Evolutionary conservation across 441 rosid genomes (phyloP), one percentile per base, ranked within the genome.

Genomic region (Gossypium lobatum): DNA sequence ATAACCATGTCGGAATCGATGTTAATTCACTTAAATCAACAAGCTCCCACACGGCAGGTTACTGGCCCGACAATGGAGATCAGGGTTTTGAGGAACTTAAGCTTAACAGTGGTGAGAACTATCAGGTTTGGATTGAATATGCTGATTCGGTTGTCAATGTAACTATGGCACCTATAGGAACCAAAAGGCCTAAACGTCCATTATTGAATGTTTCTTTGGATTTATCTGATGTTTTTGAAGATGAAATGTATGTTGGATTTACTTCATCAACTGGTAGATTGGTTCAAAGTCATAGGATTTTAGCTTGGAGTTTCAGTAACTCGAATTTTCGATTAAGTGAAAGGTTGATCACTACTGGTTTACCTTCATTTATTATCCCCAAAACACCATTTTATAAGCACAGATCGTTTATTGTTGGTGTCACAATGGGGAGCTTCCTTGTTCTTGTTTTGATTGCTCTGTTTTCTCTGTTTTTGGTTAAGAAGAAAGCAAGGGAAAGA

Each of bases 61-160:
- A 77, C 54, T 88, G 86, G 89, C 70, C 73, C 21, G 13, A 21
- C 18, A 76, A 31, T 18, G 75, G 71, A 14, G 70, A 59, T 52
- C 53, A 50, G 18, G 75, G 72, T 1, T 85, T 89, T 73, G 63
- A 82, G 81, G 69, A 73, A 16, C 64, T 76, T 85, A 72, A 80
- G 85, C 82, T 89, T 8, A 90, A 91, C 45, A 75, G 71, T 59
- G 98, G 95, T 20, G 77, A 78, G 70, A 93, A 89, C 28, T 91
- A 91, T 66, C 88, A 86, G 70, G 96, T 87, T 65, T 93, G 97
- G 91, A 83, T 86, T 65, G 95, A 88, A 71, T 88, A 88, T 63
- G 75, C 52, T 8, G 86, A 84, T 58, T 85, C 80, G 5, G 13
- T 80, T 1, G 23, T 91, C 10, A 88, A 81, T 70, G 86, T 91